phyloP scores from a whole-genome alignment of 495 filamentous ascomycete species.

The Hypomontagnella submonticulosa region DNA sequence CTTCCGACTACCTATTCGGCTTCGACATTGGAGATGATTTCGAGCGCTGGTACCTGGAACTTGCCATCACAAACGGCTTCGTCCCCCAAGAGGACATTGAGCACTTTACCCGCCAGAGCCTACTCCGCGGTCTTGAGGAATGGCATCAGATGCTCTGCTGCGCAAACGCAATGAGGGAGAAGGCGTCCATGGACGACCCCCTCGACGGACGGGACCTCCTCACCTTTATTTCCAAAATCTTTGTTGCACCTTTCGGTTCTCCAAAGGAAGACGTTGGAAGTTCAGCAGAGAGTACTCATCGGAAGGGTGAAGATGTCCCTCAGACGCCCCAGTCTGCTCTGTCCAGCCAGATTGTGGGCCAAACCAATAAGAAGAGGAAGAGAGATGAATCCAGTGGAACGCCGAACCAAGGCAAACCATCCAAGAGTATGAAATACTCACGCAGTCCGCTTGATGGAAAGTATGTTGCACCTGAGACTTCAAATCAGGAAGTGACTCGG shows the following conservation, averaged over 20 bases:
- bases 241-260: background rate
- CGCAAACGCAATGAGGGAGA: conserved; percentile 44
- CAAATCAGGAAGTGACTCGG: background rate
- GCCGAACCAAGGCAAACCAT: background rate
- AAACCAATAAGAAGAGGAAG: conserved; percentile 20
- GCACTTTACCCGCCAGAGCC: conserved; percentile 36
- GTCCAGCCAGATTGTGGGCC: background rate
- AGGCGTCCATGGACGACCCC: conserved; percentile 23
- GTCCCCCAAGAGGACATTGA: conserved; percentile 44
- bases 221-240: conserved; percentile 32
- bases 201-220: conserved; percentile 42
- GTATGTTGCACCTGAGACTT: no score
- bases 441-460: no score
- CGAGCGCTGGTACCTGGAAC: conserved; percentile 38
- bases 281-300: background rate
- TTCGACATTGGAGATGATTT: conserved; percentile 48
- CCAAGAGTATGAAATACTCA: conserved; percentile 5
- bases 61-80: conserved; percentile 32
- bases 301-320: background rate
- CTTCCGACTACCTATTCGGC: conserved; percentile 39
- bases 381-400: background rate
- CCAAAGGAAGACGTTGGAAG: background rate
- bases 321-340: background rate
- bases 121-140: conserved; percentile 49
- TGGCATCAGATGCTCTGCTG: conserved; percentile 48